These are phyloP conservation scores for Boletus huronensis DNA, from an alignment of 768 basidiomycete genomes.

Conservation along the genomic window DNA sequence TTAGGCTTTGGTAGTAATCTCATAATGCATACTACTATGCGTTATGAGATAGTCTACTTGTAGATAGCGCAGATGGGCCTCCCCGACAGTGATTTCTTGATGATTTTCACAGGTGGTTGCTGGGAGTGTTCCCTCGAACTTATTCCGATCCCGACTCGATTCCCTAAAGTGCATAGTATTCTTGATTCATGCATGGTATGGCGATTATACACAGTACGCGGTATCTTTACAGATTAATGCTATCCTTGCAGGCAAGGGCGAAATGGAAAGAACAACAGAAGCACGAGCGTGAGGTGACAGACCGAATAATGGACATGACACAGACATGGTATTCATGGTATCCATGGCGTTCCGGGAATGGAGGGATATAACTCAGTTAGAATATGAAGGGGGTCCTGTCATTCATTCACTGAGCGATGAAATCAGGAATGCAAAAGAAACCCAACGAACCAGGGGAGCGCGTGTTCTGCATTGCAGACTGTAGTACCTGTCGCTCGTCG, in stretches of 20 bases:
- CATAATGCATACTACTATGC: too few relatives aligned
- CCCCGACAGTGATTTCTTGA: neutral
- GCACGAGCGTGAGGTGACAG: neutral
- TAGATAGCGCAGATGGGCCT: too few relatives aligned
- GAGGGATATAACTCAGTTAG: conserved; percentile 20
- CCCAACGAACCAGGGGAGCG: conserved; percentile 55
- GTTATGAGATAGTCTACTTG: too few relatives aligned
- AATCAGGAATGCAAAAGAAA: neutral
- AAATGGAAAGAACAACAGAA: conserved; percentile 7
- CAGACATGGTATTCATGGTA: conserved; percentile 5
- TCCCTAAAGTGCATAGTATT: conserved; percentile 3
- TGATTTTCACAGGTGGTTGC: neutral
- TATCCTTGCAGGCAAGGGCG: conserved; percentile 1
- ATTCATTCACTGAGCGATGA: conserved; percentile 4
- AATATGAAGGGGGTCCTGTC: conserved; percentile 42
- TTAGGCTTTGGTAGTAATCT: too few relatives aligned
- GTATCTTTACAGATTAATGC: conserved; percentile 19
- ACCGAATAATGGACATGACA: neutral
- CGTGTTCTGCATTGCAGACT: conserved; percentile 56
- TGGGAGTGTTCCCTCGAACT: neutral
- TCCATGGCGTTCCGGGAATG: conserved; percentile 5
- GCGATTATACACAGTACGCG: conserved; percentile 18
- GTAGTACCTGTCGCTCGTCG: conserved; percentile 65
- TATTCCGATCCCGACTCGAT: neutral
- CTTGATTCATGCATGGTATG: conserved; percentile 8